Conservation (phyloP, 192 early-diverging fungal species). For the Diversispora epigaea region DNA sequence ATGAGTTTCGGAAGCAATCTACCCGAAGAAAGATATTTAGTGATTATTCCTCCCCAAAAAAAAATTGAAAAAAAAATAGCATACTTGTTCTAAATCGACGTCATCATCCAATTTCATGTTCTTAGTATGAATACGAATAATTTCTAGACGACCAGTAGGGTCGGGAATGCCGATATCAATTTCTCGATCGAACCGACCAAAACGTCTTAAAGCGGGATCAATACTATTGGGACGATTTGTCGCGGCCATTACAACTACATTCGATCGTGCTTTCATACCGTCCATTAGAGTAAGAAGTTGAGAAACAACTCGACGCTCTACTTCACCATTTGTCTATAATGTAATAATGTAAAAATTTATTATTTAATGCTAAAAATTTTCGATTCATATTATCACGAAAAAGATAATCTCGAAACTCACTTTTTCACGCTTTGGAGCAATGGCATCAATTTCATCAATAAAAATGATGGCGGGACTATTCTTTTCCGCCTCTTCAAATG, state of each 20-base stretch:
- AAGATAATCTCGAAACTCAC: constrained; percentile 25
- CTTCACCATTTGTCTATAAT: constrained; percentile 87
- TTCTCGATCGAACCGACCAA: constrained; percentile 99
- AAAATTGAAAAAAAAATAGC: no score
- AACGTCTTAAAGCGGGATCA: constrained; percentile 96
- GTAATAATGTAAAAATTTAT: not conserved
- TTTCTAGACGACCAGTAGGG: constrained; percentile 96
- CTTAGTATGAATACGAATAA: constrained; percentile 98
- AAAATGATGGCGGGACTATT: constrained; percentile 98
- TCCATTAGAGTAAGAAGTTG: constrained; percentile 99
- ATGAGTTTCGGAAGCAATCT: constrained; percentile 93
- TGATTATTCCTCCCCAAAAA: not conserved
- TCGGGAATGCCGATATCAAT: constrained; percentile 99
- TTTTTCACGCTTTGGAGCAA: constrained; percentile 99
- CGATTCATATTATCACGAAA: not conserved
- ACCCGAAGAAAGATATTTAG: not conserved
- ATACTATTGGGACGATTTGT: constrained; percentile 99
- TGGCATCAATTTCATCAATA: constrained; percentile 99
- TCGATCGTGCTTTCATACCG: constrained; percentile 93
- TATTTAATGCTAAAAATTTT: not conserved
- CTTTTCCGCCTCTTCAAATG: constrained; percentile 98
- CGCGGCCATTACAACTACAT: constrained; percentile 98
- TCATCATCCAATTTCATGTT: constrained; percentile 98
- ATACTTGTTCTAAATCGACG: constrained; percentile 87
- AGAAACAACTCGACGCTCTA: constrained; percentile 97